Percentiles rank a stretch among this genome's conserved stretches.
phyloP scores from a whole-genome alignment of 2,329 filamentous ascomycete species.

The Aotearoamyces nothofagi region DNA sequence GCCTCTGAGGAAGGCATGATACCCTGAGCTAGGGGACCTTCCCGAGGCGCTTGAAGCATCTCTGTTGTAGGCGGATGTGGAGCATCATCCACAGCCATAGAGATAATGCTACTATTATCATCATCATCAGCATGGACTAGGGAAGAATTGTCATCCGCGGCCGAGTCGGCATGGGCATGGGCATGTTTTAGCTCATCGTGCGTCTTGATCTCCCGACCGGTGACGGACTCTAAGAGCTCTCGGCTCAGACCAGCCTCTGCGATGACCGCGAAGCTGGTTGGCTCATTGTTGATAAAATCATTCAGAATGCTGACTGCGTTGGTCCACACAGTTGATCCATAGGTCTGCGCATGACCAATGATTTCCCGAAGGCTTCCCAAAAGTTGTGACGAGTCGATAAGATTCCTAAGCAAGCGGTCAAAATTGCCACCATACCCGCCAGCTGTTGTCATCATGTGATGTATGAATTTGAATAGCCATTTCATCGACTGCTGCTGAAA shows the following conservation, averaged over 20 bases:
- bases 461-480: slow-evolving; percentile 89
- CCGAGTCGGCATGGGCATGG: slow-evolving; percentile 8
- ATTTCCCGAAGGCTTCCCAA: slow-evolving; percentile 67
- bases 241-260: slow-evolving; percentile 85
- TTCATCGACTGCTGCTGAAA: slow-evolving; percentile 88
- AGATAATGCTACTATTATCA: slow-evolving; percentile 26
- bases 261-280: slow-evolving; percentile 91
- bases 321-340: slow-evolving; percentile 91
- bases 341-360: slow-evolving; percentile 63
- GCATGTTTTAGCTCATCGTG: slow-evolving; percentile 15
- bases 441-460: slow-evolving; percentile 80
- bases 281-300: slow-evolving; percentile 97
- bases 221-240: slow-evolving; percentile 73
- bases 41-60: slow-evolving; percentile 28
- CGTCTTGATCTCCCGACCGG: slow-evolving; percentile 26
- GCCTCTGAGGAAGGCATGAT: slow-evolving; percentile 83
- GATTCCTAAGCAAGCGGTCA: slow-evolving; percentile 76
- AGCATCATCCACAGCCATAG: slow-evolving; percentile 25
- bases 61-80: slow-evolving; percentile 38
- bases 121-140: slow-evolving; percentile 9
- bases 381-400: slow-evolving; percentile 84
- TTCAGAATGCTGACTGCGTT: slow-evolving; percentile 83
- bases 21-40: slow-evolving; percentile 41
- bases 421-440: slow-evolving; percentile 60
- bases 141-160: slow-evolving; percentile 14